These are phyloP conservation scores for Aspergillus hancockii DNA, from an alignment of 495 filamentous ascomycete species.

Conservation along the genomic window DNA sequence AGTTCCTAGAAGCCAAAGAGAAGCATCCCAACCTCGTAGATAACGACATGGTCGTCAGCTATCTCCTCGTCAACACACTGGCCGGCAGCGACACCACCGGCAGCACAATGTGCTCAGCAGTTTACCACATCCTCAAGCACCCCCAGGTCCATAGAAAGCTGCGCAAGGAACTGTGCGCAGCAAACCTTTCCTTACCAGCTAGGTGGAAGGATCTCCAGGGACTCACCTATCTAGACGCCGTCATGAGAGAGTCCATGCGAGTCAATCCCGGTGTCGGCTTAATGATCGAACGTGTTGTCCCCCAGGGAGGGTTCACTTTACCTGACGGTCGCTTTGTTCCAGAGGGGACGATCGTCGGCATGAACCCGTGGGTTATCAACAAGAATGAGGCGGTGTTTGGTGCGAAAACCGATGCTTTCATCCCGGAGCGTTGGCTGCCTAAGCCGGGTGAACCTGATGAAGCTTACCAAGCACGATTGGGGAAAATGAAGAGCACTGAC, in stretches of 20 bases:
- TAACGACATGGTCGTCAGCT: slow-evolving; percentile 23
- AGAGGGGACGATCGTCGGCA: slow-evolving; percentile 60
- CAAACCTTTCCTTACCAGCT: slow-evolving; percentile 14
- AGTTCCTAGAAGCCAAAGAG: background rate
- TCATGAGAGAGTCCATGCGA: slow-evolving; percentile 67
- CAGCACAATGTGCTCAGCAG: slow-evolving; percentile 32
- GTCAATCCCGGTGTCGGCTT: slow-evolving; percentile 63
- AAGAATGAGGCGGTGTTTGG: slow-evolving; percentile 59
- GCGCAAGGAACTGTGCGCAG: slow-evolving; percentile 26
- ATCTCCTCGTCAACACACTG: slow-evolving; percentile 30
- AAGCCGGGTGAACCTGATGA: slow-evolving; percentile 30
- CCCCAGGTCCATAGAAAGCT: slow-evolving; percentile 27
- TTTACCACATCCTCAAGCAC: slow-evolving; percentile 43
- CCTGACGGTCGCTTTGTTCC: slow-evolving; percentile 52
- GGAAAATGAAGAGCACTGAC: slow-evolving; percentile 18
- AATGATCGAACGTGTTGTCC: slow-evolving; percentile 52
- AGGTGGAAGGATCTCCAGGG: slow-evolving; percentile 46
- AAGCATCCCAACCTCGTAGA: background rate
- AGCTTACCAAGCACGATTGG: background rate
- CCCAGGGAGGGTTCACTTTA: slow-evolving; percentile 29
- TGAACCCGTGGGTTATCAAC: slow-evolving; percentile 61
- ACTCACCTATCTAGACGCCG: slow-evolving; percentile 62
- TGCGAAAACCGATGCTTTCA: slow-evolving; percentile 53
- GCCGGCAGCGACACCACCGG: slow-evolving; percentile 43
- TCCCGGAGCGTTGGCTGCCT: slow-evolving; percentile 62